Percentiles rank a stretch among this genome's conserved stretches.
phyloP scores from a whole-genome alignment of 257 asterid species.

The Ballota nigra region DNA sequence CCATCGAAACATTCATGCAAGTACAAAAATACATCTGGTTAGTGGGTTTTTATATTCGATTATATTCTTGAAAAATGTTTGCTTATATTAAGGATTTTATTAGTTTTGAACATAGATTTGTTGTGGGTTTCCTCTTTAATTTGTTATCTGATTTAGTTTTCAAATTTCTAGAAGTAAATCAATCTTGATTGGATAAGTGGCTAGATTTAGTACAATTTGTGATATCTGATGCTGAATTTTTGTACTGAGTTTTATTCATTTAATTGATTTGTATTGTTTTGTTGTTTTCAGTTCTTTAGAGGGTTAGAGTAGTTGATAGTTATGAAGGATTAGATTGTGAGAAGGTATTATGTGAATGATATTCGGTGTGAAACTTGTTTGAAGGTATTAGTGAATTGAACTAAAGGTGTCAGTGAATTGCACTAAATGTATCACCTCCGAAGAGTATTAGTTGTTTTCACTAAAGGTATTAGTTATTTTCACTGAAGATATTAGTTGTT shows the following conservation, averaged over 20 bases:
- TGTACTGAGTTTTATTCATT: too few relatives aligned
- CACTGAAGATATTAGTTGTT: too few relatives aligned
- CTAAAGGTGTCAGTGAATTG: too few relatives aligned
- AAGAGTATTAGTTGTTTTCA: too few relatives aligned
- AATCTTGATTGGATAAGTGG: too few relatives aligned
- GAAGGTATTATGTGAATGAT: too few relatives aligned
- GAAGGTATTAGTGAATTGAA: too few relatives aligned
- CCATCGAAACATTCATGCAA: constrained; percentile 34
- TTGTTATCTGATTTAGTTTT: constrained; percentile 20
- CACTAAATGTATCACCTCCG: too few relatives aligned
- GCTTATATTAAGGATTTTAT: too few relatives aligned
- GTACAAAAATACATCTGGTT: constrained; percentile 32
- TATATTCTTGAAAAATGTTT: constrained; percentile 22
- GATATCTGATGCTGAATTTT: constrained; percentile 6
- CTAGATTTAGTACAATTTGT: constrained; percentile 15
- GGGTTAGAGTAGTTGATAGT: constrained; percentile 7
- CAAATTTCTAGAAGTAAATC: too few relatives aligned
- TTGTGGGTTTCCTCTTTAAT: constrained; percentile 22
- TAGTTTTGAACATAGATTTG: constrained; percentile 9
- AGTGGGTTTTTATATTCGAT: constrained; percentile 19
- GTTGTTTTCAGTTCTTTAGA: background rate
- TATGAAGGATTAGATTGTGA: background rate
- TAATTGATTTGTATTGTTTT: background rate
- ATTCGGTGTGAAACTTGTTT: too few relatives aligned
- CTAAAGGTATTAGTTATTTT: too few relatives aligned